Percentiles rank a stretch among this genome's conserved stretches.
Evolutionary conservation across 1,284 basidiomycete species (phyloP).

Genomic region (Exsudoporus floridanus): DNA sequence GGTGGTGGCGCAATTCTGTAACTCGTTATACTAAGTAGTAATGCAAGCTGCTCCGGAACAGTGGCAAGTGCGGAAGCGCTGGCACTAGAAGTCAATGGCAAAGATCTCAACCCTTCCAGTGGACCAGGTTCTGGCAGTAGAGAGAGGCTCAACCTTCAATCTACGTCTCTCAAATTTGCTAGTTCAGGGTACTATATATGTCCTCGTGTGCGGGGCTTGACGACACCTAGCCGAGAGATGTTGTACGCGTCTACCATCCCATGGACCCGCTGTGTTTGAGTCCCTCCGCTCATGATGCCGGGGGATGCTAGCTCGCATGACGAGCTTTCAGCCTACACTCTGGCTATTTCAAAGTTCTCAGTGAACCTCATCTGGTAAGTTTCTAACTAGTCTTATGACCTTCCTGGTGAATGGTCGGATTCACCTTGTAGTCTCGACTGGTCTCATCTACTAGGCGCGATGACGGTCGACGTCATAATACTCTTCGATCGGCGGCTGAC

Average conservation of each 20-base stretch:
- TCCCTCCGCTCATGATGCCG: background rate
- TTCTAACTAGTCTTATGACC: background rate
- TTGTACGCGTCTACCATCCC: background rate
- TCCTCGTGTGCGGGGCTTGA: background rate
- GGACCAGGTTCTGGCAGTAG: background rate
- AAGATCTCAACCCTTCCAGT: background rate
- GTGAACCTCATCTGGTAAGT: conserved; percentile 1
- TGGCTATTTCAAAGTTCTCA: background rate
- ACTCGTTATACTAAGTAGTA: background rate
- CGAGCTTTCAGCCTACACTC: background rate
- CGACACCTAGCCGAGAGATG: background rate
- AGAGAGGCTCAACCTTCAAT: background rate
- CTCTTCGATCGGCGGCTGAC: conserved; percentile 16
- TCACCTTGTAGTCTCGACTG: conserved; percentile 1
- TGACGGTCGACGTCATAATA: conserved; percentile 15
- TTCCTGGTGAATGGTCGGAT: background rate
- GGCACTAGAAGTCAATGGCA: too few relatives aligned
- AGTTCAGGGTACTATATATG: background rate
- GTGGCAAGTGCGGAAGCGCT: background rate
- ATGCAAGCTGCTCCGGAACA: background rate
- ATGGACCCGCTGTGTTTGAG: too few relatives aligned
- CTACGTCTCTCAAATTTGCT: background rate
- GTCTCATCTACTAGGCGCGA: conserved; percentile 5
- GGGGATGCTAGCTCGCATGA: background rate
- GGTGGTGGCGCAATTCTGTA: too few relatives aligned